Base-by-base conservation (phyloP, 805 yeast species). In the Cyberlindnera suaveolens region DNA sequence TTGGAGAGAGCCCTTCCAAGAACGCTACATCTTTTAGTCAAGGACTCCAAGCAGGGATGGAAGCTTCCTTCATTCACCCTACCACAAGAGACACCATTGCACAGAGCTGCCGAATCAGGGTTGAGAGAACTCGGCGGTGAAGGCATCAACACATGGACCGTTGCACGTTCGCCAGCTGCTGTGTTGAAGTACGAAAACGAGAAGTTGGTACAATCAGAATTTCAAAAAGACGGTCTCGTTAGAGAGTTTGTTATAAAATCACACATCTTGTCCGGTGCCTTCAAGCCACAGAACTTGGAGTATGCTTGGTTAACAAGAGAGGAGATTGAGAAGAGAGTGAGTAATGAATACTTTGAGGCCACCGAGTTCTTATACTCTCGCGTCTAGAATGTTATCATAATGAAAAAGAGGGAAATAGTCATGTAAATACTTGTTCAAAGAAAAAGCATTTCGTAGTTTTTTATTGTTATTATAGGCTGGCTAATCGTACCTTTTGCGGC, bases 91-190 rank as follows among this genome's bases (percentile, higher is more conserved):
- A 64, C 67, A 4, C 65, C 69, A 37, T 73, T 93, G 50, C 89
- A 86, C 60, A 66, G 65, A 43, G 74, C 80, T 31, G 96, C 96
- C 3, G 87, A 85, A 62, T 65, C 73, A 38, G 95, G 95, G 0
- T 66, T 93, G 43, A 74, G 78, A 60, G 54, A 63, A 18, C 55
- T 85, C 17, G 96, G 96, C 16, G 96, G 96, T 29, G 76, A 71
- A 10, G 62, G 72, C 43, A 76, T 93, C 60, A 85, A 88, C 65
- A 83, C 88, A 36, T 91, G 95, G 86, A 78, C 85, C 17, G 96
- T 93, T n/a, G 88, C 98, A 19, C 78, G 77, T 44, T 84, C 84
- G 5, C 98, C 99, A 34, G 82, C 90, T 34, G 89, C 82, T 36
- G 78, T 83, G 1, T 58, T 82, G 48, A 70, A 77, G 51, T 72